phyloP scores from a whole-genome alignment of 169 alveolate genomes.

The Plasmodium gallinaceum region DNA sequence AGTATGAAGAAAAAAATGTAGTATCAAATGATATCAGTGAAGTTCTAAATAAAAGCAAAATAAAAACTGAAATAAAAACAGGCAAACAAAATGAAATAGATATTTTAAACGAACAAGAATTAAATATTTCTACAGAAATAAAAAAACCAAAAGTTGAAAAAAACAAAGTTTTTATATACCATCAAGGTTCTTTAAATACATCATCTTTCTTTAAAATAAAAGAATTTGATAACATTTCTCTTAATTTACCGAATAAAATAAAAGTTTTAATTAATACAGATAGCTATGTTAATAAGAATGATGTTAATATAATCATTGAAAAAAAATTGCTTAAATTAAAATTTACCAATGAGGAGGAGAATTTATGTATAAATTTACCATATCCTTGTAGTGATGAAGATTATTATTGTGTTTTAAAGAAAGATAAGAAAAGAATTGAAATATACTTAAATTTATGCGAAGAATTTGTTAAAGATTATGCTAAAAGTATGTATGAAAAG shows the following conservation, averaged over 20 bases:
- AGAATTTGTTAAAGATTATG: constrained; percentile 28
- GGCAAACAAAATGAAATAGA: not conserved
- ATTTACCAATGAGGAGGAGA: constrained; percentile 42
- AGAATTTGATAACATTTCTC: constrained; percentile 23
- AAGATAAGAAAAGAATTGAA: constrained; percentile 39
- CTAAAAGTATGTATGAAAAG: constrained; percentile 25
- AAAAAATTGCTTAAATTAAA: constrained; percentile 25
- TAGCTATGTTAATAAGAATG: constrained; percentile 20
- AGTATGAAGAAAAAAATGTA: constrained; percentile 14
- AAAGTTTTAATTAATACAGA: constrained; percentile 40
- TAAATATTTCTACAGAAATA: not conserved
- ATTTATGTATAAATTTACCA: constrained; percentile 30
- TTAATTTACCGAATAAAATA: constrained; percentile 55
- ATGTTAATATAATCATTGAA: constrained; percentile 18
- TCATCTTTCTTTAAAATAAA: constrained; percentile 43
- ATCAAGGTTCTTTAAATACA: constrained; percentile 57
- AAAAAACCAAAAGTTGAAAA: not conserved
- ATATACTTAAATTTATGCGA: constrained; percentile 41
- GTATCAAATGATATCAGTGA: constrained; percentile 16
- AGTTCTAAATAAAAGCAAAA: constrained; percentile 21
- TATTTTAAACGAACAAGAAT: not conserved
- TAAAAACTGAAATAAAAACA: constrained; percentile 43
- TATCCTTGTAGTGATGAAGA: constrained; percentile 50
- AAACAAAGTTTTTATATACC: constrained; percentile 30
- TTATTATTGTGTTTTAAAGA: constrained; percentile 35